Conservation (phyloP, 352 stramenopile species). For the Thalassiosira hispida region DNA sequence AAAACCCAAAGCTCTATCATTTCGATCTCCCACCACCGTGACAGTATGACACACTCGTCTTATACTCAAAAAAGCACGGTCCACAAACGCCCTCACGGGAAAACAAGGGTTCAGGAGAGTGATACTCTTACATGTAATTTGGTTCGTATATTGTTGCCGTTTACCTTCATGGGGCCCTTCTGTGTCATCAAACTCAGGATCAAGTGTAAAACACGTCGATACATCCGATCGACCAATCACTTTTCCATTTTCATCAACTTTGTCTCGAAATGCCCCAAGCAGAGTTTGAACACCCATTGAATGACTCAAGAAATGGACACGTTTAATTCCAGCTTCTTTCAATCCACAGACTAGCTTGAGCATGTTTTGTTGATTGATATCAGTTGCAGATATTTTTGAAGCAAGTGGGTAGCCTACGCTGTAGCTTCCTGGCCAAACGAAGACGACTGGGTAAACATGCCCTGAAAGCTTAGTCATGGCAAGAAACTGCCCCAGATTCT, state of each 20-base stretch:
- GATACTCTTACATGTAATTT: conserved; percentile 65
- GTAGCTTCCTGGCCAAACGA: conserved; percentile 49
- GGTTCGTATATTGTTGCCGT: not conserved
- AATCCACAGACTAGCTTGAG: conserved; percentile 51
- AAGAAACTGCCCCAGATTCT: conserved; percentile 64
- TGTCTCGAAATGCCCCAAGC: conserved; percentile 45
- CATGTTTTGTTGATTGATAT: conserved; percentile 53
- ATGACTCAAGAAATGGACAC: conserved; percentile 65
- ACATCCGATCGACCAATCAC: conserved; percentile 46
- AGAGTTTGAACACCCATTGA: conserved; percentile 68
- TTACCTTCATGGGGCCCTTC: conserved; percentile 3
- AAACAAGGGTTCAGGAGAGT: conserved; percentile 89
- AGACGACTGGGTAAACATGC: conserved; percentile 68
- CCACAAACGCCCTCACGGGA: conserved; percentile 81
- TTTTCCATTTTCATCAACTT: conserved; percentile 6
- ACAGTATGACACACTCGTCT: conserved; percentile 83
- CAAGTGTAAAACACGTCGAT: conserved; percentile 51
- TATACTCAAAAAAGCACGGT: conserved; percentile 78
- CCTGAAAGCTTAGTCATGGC: conserved; percentile 64
- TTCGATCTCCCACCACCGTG: conserved; percentile 85
- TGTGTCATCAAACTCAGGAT: conserved; percentile 23
- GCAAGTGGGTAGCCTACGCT: conserved; percentile 57
- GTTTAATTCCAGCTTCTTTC: conserved; percentile 43
- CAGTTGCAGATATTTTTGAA: conserved; percentile 5
- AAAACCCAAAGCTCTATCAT: conserved; percentile 86